These are phyloP conservation scores for Allomyces javanicus DNA, from an alignment of 192 early-diverging fungal genomes.

Conservation along the genomic window DNA sequence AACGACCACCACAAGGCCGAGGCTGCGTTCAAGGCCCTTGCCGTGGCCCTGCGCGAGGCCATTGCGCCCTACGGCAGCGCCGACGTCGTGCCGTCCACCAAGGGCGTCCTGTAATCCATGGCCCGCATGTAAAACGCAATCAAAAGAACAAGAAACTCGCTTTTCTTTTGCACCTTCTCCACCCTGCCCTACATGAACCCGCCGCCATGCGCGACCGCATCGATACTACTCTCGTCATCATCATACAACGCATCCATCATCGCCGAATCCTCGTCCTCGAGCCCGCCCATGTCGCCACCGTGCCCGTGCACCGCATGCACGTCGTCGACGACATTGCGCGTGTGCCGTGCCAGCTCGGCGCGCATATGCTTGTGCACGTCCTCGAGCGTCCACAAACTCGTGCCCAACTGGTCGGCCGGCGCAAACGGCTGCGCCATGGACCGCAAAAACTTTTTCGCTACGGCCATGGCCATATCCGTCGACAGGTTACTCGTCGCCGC, in stretches of 20 bases:
- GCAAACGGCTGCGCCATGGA: slow-evolving; percentile 94
- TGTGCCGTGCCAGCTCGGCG: neutral
- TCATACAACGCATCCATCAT: too few species aligned
- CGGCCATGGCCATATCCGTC: slow-evolving; percentile 88
- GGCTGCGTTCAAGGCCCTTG: slow-evolving; percentile 91
- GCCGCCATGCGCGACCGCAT: too few species aligned
- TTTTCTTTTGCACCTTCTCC: too few species aligned
- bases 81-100: slow-evolving; percentile 81
- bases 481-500: slow-evolving; percentile 79
- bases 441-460: slow-evolving; percentile 81
- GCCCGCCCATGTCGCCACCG: too few species aligned
- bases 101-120: slow-evolving; percentile 28
- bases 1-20: slow-evolving; percentile 98
- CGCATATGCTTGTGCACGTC: slow-evolving; percentile 27
- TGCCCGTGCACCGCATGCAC: too few species aligned
- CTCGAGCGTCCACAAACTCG: slow-evolving; percentile 67
- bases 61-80: slow-evolving; percentile 63
- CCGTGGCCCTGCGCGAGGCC: slow-evolving; percentile 80
- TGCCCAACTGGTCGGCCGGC: slow-evolving; percentile 46
- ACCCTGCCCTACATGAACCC: too few species aligned
- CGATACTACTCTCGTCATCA: too few species aligned
- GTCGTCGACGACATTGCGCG: neutral
- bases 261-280: too few species aligned
- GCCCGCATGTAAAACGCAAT: too few species aligned
- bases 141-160: too few species aligned